These are phyloP conservation scores for Coemansia sp. DNA, from an alignment of 192 early-diverging fungal genomes.

Conservation along the genomic window DNA sequence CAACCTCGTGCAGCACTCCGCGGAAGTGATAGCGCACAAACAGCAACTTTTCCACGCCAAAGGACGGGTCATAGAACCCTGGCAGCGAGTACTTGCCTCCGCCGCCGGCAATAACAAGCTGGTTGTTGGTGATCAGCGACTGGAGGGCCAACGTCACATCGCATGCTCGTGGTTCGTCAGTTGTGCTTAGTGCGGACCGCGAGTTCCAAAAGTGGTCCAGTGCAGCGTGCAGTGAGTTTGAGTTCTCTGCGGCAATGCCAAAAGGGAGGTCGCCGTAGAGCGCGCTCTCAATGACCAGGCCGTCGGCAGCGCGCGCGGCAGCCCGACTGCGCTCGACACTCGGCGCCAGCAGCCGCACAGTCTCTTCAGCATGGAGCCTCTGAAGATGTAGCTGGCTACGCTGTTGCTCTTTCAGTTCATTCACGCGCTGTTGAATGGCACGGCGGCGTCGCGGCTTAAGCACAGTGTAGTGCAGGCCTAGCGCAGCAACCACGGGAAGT, in stretches of 20 bases:
- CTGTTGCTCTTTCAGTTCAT: conserved; percentile 63
- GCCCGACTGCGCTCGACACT: conserved; percentile 64
- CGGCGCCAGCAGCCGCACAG: conserved; percentile 68
- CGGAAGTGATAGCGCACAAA: conserved; percentile 83
- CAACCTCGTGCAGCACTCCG: conserved; percentile 74
- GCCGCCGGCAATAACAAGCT: conserved; percentile 84
- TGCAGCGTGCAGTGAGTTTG: conserved; percentile 22
- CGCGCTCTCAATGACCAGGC: conserved; percentile 80
- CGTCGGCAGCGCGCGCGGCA: conserved; percentile 66
- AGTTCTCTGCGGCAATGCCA: conserved; percentile 36
- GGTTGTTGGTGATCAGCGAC: conserved; percentile 76
- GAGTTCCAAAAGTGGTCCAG: conserved; percentile 18
- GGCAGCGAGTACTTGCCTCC: conserved; percentile 86
- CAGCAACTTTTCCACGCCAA: conserved; percentile 82
- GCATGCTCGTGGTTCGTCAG: conserved; percentile 42
- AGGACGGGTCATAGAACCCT: conserved; percentile 95
- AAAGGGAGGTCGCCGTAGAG: conserved; percentile 80
- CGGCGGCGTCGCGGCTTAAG: conserved; percentile 62
- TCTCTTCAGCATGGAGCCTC: conserved; percentile 77
- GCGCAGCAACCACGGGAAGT: conserved; percentile 56
- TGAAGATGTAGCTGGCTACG: conserved; percentile 61
- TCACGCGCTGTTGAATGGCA: conserved; percentile 46
- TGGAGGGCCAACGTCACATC: conserved; percentile 91
- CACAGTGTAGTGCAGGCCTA: conserved; percentile 59
- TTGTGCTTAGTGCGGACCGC: conserved; percentile 11